These are phyloP conservation scores for Durusdinium trenchii DNA, from an alignment of 73 alveolate species.

Conservation along the genomic window DNA sequence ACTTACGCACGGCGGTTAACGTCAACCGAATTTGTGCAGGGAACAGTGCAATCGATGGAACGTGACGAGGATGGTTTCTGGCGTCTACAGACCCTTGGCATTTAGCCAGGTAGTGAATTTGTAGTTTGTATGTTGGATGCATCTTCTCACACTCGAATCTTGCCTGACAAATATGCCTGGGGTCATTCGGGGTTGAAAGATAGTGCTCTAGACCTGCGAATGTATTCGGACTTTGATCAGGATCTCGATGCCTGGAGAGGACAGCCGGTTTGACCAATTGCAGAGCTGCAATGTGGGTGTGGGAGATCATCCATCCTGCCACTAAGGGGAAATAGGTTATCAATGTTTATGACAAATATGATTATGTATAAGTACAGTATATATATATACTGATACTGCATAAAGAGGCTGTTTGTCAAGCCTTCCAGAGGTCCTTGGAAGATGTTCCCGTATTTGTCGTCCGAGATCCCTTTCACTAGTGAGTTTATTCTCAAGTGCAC, in stretches of 20 bases:
- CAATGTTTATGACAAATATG: not conserved
- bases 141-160: no score
- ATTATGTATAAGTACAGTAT: no score
- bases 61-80: constrained; percentile 38
- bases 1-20: constrained; percentile 48
- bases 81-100: constrained; percentile 36
- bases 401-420: no score
- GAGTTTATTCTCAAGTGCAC: no score
- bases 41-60: constrained; percentile 62
- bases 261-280: not conserved
- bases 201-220: not conserved
- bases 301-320: not conserved
- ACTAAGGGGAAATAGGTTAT: not conserved
- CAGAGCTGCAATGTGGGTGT: not conserved
- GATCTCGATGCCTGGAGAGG: constrained; percentile 42
- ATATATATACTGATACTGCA: no score
- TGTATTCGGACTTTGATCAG: not conserved
- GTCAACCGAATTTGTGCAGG: not conserved
- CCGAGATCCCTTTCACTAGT: no score
- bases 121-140: no score
- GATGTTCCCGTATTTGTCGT: no score
- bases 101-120: no score
- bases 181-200: not conserved
- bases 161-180: no score
- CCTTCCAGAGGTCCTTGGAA: no score